Percentiles rank a stretch among this genome's conserved stretches.
Evolutionary conservation across 768 basidiomycete genomes (phyloP).

Genomic region (Kondoa malvinella): DNA sequence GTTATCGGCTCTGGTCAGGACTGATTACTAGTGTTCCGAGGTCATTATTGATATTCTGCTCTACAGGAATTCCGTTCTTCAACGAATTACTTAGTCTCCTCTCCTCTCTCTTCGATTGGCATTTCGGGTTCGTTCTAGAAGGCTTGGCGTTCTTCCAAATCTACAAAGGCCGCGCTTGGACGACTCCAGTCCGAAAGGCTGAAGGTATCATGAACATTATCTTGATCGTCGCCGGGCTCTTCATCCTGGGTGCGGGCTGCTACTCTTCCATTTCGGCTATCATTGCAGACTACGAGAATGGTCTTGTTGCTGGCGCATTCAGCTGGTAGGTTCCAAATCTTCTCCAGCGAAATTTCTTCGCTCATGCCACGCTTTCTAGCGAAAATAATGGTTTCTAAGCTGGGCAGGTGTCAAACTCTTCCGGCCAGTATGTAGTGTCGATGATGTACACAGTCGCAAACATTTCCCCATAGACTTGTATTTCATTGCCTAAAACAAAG

Average conservation of each 20-base stretch:
- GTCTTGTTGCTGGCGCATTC: not conserved
- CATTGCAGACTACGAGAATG: not conserved
- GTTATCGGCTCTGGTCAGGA: slow-evolving; percentile 9
- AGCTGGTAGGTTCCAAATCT: not conserved
- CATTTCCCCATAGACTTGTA: too few relatives aligned
- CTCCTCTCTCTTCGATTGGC: not conserved
- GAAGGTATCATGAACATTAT: not conserved
- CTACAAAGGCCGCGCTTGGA: not conserved
- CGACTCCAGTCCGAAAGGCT: not conserved
- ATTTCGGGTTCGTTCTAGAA: not conserved
- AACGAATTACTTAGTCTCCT: not conserved
- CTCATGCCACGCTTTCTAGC: too few relatives aligned
- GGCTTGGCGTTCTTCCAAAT: not conserved
- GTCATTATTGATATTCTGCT: too few relatives aligned
- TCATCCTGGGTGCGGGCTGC: not conserved
- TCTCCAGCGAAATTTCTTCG: not conserved
- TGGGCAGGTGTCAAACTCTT: too few relatives aligned
- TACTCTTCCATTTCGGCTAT: not conserved
- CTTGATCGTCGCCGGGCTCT: not conserved
- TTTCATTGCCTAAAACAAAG: too few relatives aligned
- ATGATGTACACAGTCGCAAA: too few relatives aligned
- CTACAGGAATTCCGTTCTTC: not conserved
- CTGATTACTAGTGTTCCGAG: not conserved
- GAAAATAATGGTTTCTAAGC: too few relatives aligned
- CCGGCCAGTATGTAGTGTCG: too few relatives aligned